Base-by-base conservation (phyloP, 257 asterid genomes). In the Solanum gracilifrons region DNA sequence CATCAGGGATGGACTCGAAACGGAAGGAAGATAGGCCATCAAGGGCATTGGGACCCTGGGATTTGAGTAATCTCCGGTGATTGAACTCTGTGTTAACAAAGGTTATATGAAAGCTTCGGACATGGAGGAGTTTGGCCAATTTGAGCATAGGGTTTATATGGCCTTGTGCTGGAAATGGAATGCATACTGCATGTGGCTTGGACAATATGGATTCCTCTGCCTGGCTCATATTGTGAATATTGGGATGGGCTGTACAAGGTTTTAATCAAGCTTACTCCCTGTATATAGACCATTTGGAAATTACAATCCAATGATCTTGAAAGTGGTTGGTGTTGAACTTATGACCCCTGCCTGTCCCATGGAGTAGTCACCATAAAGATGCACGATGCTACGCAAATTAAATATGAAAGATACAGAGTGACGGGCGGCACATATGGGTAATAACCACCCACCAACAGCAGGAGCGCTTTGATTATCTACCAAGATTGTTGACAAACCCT, bases 121-220 rank as follows among this genome's bases (percentile, higher is more conserved):
- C 39, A 86, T 91, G 87, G 12, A 91, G 92, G 9, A 91, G 82
- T 72, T 88, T 87, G 69, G 91, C 91, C 9, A 89, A 48, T 66
- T 88, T 88, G 76, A 91, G 86, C 89, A 91, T 89, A 27, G 92
- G 91, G 37, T 86, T 91, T 36, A 91, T 84, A 88, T 89, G 93
- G 16, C 93, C 91, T 87, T 91, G 92, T 8, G 88, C 91, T 21
- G 92, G 93, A 83, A 88, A 88, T 84, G 92, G 90, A 68, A 88
- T 66, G 85, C 89, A 85, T 3, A 89, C 39, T 48, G 89, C 90
- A 87, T 91, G 93, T 16, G 90, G 85, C 39, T 29, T 80, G 5
- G 75, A 4, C 27, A 83, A 33, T 3, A 20, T 21, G 23, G 35
- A 31, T 32, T 80, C 36, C 58, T 68, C 74, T 32, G 11, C 31